Evolutionary conservation across 192 early-diverging fungal species (phyloP).

Genomic region (Linnemannia exigua): DNA sequence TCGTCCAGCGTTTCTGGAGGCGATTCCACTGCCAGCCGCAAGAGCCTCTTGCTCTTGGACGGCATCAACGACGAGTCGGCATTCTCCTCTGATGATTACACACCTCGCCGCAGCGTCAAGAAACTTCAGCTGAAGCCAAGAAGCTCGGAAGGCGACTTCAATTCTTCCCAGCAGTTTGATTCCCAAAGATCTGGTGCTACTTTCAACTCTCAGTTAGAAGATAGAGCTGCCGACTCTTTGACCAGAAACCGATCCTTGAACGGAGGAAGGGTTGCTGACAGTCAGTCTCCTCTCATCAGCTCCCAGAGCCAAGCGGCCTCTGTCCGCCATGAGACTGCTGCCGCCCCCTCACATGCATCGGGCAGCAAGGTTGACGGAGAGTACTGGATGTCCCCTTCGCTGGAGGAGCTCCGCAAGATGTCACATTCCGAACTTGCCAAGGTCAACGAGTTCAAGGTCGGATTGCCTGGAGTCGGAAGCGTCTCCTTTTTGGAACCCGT

Average conservation of each 20-base stretch:
- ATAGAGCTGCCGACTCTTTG: conserved; percentile 35
- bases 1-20: conserved; percentile 49
- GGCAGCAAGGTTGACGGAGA: conserved; percentile 54
- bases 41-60: conserved; percentile 54
- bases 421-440: conserved; percentile 73
- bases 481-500: conserved; percentile 87
- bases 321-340: neutral
- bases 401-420: conserved; percentile 80
- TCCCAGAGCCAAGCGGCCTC: neutral
- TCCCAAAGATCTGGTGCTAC: conserved; percentile 18
- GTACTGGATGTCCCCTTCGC: conserved; percentile 85
- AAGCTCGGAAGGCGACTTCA: conserved; percentile 1
- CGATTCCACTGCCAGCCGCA: conserved; percentile 34
- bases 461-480: conserved; percentile 76
- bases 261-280: neutral
- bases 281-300: neutral
- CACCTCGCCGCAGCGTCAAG: conserved; percentile 80
- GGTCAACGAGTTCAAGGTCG: conserved; percentile 84
- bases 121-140: conserved; percentile 73
- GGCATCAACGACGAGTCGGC: conserved; percentile 60
- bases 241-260: conserved; percentile 16
- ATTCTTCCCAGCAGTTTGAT: conserved; percentile 17
- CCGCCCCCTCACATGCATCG: neutral
- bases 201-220: conserved; percentile 56
- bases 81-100: conserved; percentile 74